Percentiles rank a stretch among this genome's conserved stretches.
Evolutionary conservation across 73 alveolate species (phyloP).

Genomic region (Uronychia binucleata): DNA sequence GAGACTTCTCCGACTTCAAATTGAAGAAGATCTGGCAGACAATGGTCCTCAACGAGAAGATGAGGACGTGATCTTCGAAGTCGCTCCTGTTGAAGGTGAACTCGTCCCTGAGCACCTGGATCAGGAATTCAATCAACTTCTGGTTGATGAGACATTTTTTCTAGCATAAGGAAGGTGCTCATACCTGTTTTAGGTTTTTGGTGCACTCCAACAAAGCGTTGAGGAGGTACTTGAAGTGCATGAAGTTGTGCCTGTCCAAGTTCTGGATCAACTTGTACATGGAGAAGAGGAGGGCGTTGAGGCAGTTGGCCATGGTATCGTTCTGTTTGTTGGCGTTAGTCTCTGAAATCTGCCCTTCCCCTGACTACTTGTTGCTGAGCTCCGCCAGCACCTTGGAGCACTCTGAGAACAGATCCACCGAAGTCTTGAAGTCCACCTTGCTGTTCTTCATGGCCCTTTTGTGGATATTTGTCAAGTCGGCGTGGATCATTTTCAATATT

Average conservation of each 20-base stretch:
- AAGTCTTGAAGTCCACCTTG: constrained; percentile 58
- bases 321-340: background rate
- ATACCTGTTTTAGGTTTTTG: constrained; percentile 37
- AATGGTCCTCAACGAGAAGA: constrained; percentile 36
- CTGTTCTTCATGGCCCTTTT: constrained; percentile 40
- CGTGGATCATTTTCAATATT: constrained; percentile 32
- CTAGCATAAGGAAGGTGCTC: constrained; percentile 23
- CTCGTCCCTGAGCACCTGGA: constrained; percentile 28
- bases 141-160: constrained; percentile 1
- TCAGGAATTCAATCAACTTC: constrained; percentile 25
- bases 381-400: constrained; percentile 47
- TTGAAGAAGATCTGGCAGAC: constrained; percentile 60
- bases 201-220: constrained; percentile 59
- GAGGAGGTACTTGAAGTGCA: constrained; percentile 48
- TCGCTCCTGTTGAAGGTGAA: constrained; percentile 40
- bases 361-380: constrained; percentile 12
- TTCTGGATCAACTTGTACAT: constrained; percentile 22
- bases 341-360: constrained; percentile 15
- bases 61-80: constrained; percentile 34
- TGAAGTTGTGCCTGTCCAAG: constrained; percentile 29
- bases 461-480: constrained; percentile 54
- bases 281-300: constrained; percentile 48
- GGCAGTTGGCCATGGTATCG: constrained; percentile 37
- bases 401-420: constrained; percentile 57
- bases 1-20: constrained; percentile 25